Conservation (phyloP, 2,329 filamentous ascomycete species). For the Colletotrichum trifolii region DNA sequence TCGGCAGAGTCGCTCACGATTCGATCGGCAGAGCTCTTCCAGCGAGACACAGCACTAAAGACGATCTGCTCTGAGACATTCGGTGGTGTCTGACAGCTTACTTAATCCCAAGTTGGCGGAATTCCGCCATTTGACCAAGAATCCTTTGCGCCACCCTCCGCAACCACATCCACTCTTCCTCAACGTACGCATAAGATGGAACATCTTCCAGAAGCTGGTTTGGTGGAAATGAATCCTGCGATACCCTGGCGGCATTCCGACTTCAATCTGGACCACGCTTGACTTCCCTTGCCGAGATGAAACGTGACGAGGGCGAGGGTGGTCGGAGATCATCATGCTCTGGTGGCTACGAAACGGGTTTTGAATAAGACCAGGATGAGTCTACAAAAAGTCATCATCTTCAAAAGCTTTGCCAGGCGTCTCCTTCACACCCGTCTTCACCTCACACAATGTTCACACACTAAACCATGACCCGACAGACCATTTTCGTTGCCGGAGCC, state of each 20-base stretch:
- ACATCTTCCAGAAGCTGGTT: background rate
- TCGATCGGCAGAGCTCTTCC: background rate
- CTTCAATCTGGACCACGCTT: too few species aligned
- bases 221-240: too few species aligned
- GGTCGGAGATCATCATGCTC: too few species aligned
- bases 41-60: background rate
- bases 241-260: too few species aligned
- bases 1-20: background rate
- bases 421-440: too few species aligned
- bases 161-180: background rate
- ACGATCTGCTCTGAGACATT: background rate
- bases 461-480: conserved; percentile 4
- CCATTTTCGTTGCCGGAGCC: conserved; percentile 50
- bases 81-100: conserved; percentile 7
- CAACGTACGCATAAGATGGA: background rate
- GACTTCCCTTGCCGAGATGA: too few species aligned
- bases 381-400: too few species aligned
- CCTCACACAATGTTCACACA: background rate
- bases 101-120: conserved; percentile 24
- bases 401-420: too few species aligned
- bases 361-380: background rate
- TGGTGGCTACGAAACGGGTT: too few species aligned
- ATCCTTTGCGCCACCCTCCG: background rate
- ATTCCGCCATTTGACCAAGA: conserved; percentile 20
- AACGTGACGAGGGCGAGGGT: too few species aligned